phyloP scores from a whole-genome alignment of 2,329 filamentous ascomycete genomes.

The Raffaelea deltoideospora region DNA sequence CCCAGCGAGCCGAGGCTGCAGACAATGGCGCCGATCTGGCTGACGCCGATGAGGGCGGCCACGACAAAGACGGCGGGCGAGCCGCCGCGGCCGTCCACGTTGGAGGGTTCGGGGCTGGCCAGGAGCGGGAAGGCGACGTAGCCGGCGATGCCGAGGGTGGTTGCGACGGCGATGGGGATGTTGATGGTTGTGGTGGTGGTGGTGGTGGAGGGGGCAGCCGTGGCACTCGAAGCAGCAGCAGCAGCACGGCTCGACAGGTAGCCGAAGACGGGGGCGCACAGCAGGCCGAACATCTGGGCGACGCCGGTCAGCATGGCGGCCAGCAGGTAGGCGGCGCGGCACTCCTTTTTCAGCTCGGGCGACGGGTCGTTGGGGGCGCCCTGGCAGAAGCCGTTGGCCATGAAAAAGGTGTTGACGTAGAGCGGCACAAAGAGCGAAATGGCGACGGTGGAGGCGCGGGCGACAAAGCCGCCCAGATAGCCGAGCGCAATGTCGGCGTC shows the following conservation, averaged over 20 bases:
- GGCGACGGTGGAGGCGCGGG: constrained; percentile 82
- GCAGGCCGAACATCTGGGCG: constrained; percentile 70
- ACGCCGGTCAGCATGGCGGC: constrained; percentile 78
- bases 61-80: constrained; percentile 56
- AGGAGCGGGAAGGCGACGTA: constrained; percentile 67
- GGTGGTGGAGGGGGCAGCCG: neutral
- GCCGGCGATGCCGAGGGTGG: constrained; percentile 59
- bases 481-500: constrained; percentile 71
- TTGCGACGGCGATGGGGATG: constrained; percentile 56
- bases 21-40: constrained; percentile 92
- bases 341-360: constrained; percentile 69
- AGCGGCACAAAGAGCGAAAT: constrained; percentile 92
- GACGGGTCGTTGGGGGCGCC: constrained; percentile 47
- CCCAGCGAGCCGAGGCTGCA: constrained; percentile 85
- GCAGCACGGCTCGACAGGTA: constrained; percentile 54
- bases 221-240: too few relatives aligned
- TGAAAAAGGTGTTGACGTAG: constrained; percentile 83
- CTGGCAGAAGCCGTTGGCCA: constrained; percentile 63
- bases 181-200: constrained; percentile 31
- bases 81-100: constrained; percentile 50
- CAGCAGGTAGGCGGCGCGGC: constrained; percentile 73
- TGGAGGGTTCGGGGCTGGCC: constrained; percentile 56
- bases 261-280: constrained; percentile 78
- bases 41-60: constrained; percentile 70
- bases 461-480: constrained; percentile 89